Conservation (phyloP, 1,284 basidiomycete genomes). For the Ceratobasidium theobromae region DNA sequence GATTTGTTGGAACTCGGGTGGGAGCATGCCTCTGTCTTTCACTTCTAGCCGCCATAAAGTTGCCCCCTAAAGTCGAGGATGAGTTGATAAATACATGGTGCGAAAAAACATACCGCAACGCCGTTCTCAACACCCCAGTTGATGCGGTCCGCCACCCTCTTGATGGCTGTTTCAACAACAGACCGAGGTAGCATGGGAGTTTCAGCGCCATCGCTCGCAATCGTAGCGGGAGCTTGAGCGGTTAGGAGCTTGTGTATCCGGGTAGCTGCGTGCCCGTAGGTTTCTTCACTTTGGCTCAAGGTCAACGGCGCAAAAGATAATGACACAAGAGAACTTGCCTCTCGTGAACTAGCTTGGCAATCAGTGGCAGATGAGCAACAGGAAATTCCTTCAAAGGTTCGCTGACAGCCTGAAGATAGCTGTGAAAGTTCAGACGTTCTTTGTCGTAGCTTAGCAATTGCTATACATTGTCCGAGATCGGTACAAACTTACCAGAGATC, state of each 20-base stretch:
- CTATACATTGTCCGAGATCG: not conserved
- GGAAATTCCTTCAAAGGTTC: conserved; percentile 61
- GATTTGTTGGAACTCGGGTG: conserved; percentile 48
- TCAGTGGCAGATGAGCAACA: conserved; percentile 65
- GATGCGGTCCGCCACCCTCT: conserved; percentile 58
- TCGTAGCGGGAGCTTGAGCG: conserved; percentile 63
- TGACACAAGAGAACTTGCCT: conserved; percentile 52
- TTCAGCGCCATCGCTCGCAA: conserved; percentile 44
- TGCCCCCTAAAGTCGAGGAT: conserved; percentile 42
- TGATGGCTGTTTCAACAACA: conserved; percentile 63
- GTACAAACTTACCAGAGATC: conserved; percentile 63
- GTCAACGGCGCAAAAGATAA: not conserved
- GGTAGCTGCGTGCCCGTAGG: conserved; percentile 37
- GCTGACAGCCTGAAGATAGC: conserved; percentile 60
- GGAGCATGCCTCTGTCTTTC: conserved; percentile 65
- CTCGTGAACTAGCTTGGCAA: conserved; percentile 79
- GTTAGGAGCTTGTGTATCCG: conserved; percentile 47
- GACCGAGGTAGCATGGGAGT: conserved; percentile 35
- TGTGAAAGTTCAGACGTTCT: conserved; percentile 31
- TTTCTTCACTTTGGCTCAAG: conserved; percentile 61
- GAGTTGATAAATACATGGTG: conserved; percentile 7
- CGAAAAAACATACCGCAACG: conserved; percentile 48
- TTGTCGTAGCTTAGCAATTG: conserved; percentile 18
- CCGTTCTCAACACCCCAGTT: conserved; percentile 71
- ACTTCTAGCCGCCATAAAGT: conserved; percentile 91